A percentile compares a stretch with the other conserved stretches of the same genome.
Evolutionary conservation across 225 moss, liverwort and hornwort species (phyloP).

Genomic region (Sphagnum contortum): DNA sequence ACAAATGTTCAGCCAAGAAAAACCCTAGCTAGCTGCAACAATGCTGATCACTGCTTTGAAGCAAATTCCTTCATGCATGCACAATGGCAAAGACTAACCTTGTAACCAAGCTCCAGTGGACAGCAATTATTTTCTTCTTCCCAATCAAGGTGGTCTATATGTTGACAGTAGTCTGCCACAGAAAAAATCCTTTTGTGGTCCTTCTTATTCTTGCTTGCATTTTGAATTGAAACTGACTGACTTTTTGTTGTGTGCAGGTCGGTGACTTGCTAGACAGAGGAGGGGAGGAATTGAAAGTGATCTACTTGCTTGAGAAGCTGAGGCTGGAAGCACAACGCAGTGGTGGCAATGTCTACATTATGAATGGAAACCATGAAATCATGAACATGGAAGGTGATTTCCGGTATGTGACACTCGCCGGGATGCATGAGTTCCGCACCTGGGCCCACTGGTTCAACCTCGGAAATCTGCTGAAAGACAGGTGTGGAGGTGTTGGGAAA

Average conservation of each 20-base stretch:
- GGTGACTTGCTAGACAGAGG: slow-evolving; percentile 88
- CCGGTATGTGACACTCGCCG: slow-evolving; percentile 39
- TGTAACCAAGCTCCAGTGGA: too few species aligned
- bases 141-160: too few species aligned
- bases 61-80: too few species aligned
- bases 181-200: too few species aligned
- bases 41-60: too few species aligned
- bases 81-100: too few species aligned
- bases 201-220: too few species aligned
- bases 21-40: too few species aligned
- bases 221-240: too few species aligned
- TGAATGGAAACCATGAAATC: slow-evolving; percentile 92
- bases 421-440: slow-evolving; percentile 53
- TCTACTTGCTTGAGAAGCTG: slow-evolving; percentile 80
- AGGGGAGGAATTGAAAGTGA: slow-evolving; percentile 70
- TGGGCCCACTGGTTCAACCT: slow-evolving; percentile 76
- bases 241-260: slow-evolving; percentile 22
- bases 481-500: slow-evolving; percentile 19
- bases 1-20: too few species aligned
- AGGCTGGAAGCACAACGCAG: slow-evolving; percentile 60
- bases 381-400: slow-evolving; percentile 98
- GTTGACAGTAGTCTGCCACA: too few species aligned
- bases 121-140: too few species aligned
- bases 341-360: slow-evolving; percentile 75
- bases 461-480: slow-evolving; percentile 32